These are phyloP conservation scores for Podaxis pistillaris DNA, from an alignment of 768 basidiomycete species.

Conservation along the genomic window DNA sequence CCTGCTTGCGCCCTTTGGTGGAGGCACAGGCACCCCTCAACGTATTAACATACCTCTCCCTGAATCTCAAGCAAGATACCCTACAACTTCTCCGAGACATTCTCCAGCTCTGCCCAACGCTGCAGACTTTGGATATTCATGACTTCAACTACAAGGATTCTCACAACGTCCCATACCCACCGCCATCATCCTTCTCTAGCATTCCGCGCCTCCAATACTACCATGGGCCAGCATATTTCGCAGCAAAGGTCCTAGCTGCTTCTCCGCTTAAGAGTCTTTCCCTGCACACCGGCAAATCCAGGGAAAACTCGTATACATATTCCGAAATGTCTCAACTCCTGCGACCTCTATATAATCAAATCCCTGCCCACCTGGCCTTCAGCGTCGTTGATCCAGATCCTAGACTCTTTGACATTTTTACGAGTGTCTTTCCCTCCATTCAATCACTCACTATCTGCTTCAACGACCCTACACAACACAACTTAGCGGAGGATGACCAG, in stretches of 20 bases:
- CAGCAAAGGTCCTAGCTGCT: not conserved
- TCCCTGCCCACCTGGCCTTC: not conserved
- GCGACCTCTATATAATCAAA: not conserved
- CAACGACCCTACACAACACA: constrained; percentile 1
- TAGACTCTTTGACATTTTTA: constrained; percentile 1
- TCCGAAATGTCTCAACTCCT: constrained; percentile 2
- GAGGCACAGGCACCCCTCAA: not conserved
- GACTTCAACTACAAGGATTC: constrained; percentile 11
- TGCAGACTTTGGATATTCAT: constrained; percentile 3
- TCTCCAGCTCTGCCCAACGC: constrained; percentile 7
- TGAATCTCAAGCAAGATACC: constrained; percentile 6
- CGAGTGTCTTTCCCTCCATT: constrained; percentile 1
- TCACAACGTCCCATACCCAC: constrained; percentile 9
- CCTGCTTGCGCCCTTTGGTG: constrained; percentile 6
- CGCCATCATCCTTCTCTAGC: constrained; percentile 5
- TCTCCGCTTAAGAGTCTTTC: constrained; percentile 3
- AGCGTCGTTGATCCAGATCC: constrained; percentile 8
- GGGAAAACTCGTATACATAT: constrained; percentile 4
- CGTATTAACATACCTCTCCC: constrained; percentile 4
- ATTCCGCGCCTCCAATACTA: constrained; percentile 3
- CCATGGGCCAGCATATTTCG: constrained; percentile 8
- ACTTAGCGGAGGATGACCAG: not conserved
- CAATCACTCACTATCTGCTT: constrained; percentile 8
- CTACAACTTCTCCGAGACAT: constrained; percentile 7
- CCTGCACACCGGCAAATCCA: constrained; percentile 9